phyloP scores from a whole-genome alignment of 2,329 filamentous ascomycete species.

The Helicocarpus griseus region DNA sequence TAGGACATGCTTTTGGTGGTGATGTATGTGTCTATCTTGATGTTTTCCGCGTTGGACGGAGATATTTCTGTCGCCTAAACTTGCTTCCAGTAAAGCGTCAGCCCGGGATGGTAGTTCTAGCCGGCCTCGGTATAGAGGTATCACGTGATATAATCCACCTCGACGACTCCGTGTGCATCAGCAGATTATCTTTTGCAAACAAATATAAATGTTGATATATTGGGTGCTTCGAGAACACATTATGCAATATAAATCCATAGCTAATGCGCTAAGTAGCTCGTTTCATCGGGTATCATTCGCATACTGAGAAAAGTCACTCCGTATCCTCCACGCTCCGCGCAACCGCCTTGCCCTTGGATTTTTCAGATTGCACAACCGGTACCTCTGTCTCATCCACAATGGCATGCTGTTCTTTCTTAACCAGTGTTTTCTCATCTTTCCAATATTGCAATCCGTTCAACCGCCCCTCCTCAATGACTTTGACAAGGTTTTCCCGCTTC shows the following conservation, averaged over 20 bases:
- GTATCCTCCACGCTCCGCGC: neutral
- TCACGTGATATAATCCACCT: neutral
- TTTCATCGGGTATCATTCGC: neutral
- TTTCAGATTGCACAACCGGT: neutral
- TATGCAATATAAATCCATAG: neutral
- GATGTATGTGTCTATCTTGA: neutral
- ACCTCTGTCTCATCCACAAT: neutral
- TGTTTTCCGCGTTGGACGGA: slow-evolving; percentile 6
- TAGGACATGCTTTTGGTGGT: neutral
- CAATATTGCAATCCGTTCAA: slow-evolving; percentile 77
- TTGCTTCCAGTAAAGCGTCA: neutral
- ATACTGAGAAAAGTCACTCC: neutral
- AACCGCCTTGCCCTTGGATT: slow-evolving; percentile 1
- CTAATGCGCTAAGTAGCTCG: neutral
- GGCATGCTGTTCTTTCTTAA: neutral
- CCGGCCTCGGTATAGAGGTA: neutral
- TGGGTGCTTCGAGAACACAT: neutral
- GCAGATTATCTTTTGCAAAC: neutral
- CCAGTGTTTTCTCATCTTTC: slow-evolving; percentile 47
- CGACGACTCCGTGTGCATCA: neutral
- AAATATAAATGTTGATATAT: neutral
- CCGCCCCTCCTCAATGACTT: slow-evolving; percentile 53
- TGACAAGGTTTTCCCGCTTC: slow-evolving; percentile 59
- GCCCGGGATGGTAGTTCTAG: neutral
- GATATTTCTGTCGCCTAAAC: neutral